A percentile compares a stretch with the other conserved stretches of the same genome.
Conservation (phyloP, 192 early-diverging fungal genomes). For the Coemansia furcata region DNA sequence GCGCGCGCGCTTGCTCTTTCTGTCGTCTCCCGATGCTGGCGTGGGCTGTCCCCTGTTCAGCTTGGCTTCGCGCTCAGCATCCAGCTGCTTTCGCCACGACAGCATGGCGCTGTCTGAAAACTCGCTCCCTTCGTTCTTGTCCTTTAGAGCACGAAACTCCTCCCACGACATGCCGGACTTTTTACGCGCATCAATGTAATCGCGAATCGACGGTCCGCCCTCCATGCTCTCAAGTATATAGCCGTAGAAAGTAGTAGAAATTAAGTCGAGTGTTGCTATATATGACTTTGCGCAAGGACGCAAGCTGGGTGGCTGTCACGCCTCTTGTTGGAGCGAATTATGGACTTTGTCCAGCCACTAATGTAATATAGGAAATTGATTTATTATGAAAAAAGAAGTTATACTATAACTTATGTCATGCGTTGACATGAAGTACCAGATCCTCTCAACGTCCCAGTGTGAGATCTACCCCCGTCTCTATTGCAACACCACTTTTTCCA, state of each 20-base stretch:
- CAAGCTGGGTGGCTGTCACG: background rate
- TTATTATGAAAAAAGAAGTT: no score
- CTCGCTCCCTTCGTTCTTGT: constrained; percentile 26
- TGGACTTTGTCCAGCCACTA: background rate
- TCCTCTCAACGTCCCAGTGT: no score
- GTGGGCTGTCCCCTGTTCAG: constrained; percentile 10
- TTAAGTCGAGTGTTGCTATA: background rate
- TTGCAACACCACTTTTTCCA: no score
- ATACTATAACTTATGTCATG: no score
- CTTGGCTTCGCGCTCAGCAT: constrained; percentile 42
- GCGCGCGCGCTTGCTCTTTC: background rate
- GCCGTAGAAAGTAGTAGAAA: background rate
- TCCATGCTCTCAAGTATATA: background rate
- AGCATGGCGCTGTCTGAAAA: constrained; percentile 45
- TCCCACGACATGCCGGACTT: constrained; percentile 49
- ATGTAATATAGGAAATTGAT: no score
- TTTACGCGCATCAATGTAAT: constrained; percentile 50
- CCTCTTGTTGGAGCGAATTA: background rate
- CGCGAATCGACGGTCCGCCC: constrained; percentile 40
- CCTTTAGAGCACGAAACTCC: constrained; percentile 46
- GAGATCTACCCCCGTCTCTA: no score
- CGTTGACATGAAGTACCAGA: no score
- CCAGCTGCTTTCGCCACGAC: constrained; percentile 45
- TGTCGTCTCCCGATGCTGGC: background rate
- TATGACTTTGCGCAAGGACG: background rate